Conservation (phyloP, 306 rosid species). For the Macrotyloma uniflorum region DNA sequence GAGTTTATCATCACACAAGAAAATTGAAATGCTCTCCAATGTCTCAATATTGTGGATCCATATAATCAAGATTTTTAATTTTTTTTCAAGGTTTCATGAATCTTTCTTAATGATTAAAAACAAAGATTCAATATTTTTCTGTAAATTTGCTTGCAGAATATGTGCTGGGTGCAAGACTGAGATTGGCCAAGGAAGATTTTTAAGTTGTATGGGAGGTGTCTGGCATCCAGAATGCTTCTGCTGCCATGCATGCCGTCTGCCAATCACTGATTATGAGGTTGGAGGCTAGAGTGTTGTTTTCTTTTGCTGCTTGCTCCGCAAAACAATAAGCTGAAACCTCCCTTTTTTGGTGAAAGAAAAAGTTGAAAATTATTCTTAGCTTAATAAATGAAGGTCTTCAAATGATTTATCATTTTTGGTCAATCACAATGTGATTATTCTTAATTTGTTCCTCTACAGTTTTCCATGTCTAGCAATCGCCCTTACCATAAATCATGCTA, state of each 20-base stretch:
- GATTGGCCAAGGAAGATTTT: conserved; percentile 82
- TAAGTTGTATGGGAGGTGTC: conserved; percentile 85
- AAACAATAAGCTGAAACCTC: conserved; percentile 10
- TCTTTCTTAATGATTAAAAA: conserved; percentile 7
- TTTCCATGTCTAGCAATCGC: conserved; percentile 76
- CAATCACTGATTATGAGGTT: conserved; percentile 94
- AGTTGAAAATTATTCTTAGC: conserved; percentile 7
- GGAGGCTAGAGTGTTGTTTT: conserved; percentile 12
- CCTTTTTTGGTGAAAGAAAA: background rate
- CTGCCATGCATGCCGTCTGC: conserved; percentile 74
- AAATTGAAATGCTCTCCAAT: conserved; percentile 5
- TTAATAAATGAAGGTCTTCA: conserved; percentile 19
- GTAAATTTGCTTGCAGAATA: conserved; percentile 53
- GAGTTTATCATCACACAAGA: background rate
- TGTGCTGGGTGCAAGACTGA: conserved; percentile 92
- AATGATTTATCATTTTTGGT: conserved; percentile 20
- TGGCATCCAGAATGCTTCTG: conserved; percentile 96
- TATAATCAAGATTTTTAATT: background rate
- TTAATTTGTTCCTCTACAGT: conserved; percentile 57
- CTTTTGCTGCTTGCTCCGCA: conserved; percentile 14
- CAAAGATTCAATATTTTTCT: conserved; percentile 31
- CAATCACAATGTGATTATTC: conserved; percentile 26
- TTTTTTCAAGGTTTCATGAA: conserved; percentile 9
- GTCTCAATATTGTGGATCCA: conserved; percentile 18
- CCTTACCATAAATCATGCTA: conserved; percentile 93